phyloP scores from a whole-genome alignment of 805 yeast genomes.

The Zygoascus bituminiphila region DNA sequence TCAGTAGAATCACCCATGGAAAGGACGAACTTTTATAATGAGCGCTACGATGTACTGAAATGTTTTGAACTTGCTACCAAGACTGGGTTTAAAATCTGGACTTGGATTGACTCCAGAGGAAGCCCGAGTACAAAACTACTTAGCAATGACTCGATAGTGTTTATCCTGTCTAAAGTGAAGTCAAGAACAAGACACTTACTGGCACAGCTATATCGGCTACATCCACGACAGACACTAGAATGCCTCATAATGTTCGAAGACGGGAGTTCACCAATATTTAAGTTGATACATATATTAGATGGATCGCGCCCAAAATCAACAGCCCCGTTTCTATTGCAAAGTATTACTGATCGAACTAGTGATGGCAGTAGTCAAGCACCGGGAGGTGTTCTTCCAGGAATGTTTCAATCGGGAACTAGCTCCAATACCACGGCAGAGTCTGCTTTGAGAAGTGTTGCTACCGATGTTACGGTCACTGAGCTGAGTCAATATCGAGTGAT shows the following conservation, averaged over 20 bases:
- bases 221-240: slow-evolving; percentile 67
- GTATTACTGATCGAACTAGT: slow-evolving; percentile 32
- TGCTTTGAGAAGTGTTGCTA: slow-evolving; percentile 1
- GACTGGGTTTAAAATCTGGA: slow-evolving; percentile 60
- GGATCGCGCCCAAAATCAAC: slow-evolving; percentile 74
- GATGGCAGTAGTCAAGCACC: slow-evolving; percentile 27
- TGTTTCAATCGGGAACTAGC: background rate
- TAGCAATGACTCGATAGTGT: slow-evolving; percentile 32
- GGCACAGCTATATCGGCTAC: slow-evolving; percentile 56
- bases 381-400: background rate
- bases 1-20: slow-evolving; percentile 56
- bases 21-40: slow-evolving; percentile 42
- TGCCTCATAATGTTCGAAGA: slow-evolving; percentile 40
- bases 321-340: slow-evolving; percentile 52
- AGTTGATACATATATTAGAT: slow-evolving; percentile 60
- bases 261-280: slow-evolving; percentile 10
- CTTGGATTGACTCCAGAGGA: slow-evolving; percentile 44
- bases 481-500: slow-evolving; percentile 40
- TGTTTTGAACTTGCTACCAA: slow-evolving; percentile 54
- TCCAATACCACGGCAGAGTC: background rate
- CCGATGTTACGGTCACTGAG: slow-evolving; percentile 20
- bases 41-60: slow-evolving; percentile 48
- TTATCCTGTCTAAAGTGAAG: slow-evolving; percentile 53
- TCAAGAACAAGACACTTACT: slow-evolving; percentile 59
- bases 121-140: slow-evolving; percentile 10